A percentile compares a stretch with the other conserved stretches of the same genome.
Evolutionary conservation across 306 rosid genomes (phyloP).

Genomic region (Senna siamea): DNA sequence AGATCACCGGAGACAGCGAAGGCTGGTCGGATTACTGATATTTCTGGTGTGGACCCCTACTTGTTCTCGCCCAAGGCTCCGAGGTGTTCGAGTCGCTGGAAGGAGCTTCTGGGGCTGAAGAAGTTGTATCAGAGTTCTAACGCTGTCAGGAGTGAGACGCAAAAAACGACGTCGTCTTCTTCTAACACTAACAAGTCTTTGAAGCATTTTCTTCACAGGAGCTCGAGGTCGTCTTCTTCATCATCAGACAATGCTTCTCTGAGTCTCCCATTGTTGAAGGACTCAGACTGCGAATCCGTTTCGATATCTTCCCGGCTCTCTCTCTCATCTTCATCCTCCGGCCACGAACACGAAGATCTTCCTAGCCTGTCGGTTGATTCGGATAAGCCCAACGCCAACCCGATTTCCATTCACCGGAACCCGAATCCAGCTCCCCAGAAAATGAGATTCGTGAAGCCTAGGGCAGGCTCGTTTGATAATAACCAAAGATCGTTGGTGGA

Average conservation of each 20-base stretch:
- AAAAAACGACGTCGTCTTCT: conserved; percentile 49
- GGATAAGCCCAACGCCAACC: conserved; percentile 55
- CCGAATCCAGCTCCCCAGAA: conserved; percentile 50
- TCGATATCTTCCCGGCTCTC: conserved; percentile 84
- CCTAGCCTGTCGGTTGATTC: conserved; percentile 76
- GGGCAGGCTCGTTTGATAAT: conserved; percentile 44
- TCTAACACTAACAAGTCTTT: conserved; percentile 51
- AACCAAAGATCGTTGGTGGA: conserved; percentile 45
- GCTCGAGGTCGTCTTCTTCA: conserved; percentile 56
- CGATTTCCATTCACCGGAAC: conserved; percentile 52
- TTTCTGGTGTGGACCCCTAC: conserved; percentile 53
- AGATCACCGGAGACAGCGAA: conserved; percentile 43
- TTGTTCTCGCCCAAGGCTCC: conserved; percentile 94
- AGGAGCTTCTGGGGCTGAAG: conserved; percentile 76
- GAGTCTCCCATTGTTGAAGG: conserved; percentile 61
- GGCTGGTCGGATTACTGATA: conserved; percentile 42
- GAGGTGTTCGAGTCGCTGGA: conserved; percentile 97
- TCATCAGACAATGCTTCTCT: conserved; percentile 54
- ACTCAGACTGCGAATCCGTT: conserved; percentile 71
- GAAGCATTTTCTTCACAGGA: conserved; percentile 69
- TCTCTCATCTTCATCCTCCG: conserved; percentile 84
- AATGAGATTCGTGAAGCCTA: conserved; percentile 59
- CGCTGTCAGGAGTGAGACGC: conserved; percentile 43
- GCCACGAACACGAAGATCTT: conserved; percentile 91
- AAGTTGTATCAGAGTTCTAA: conserved; percentile 60